These are phyloP conservation scores for Marvania coccoides DNA, from an alignment of 139 green algal genomes.

Conservation along the genomic window DNA sequence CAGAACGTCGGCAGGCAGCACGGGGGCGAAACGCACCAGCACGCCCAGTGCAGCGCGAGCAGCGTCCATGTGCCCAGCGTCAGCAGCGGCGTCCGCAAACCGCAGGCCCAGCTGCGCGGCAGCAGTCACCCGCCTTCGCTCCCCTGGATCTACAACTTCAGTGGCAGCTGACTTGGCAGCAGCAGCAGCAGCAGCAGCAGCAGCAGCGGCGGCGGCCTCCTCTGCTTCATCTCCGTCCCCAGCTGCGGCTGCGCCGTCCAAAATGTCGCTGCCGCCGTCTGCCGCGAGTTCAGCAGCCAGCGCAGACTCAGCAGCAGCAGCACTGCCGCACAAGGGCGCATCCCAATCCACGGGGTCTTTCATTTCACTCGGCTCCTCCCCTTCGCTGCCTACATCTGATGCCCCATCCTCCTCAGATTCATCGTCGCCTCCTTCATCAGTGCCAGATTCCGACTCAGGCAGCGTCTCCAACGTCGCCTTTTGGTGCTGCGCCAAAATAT, in stretches of 20 bases:
- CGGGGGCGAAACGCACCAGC: conserved; percentile 13
- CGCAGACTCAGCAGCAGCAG: too few species aligned
- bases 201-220: conserved; percentile 31
- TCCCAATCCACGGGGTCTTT: too few species aligned
- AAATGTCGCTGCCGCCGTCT: too few species aligned
- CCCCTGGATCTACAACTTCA: neutral
- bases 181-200: neutral
- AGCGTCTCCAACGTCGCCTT: neutral
- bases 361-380: neutral
- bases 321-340: too few species aligned
- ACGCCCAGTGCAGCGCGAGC: conserved; percentile 17
- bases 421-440: too few species aligned
- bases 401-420: too few species aligned
- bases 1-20: conserved; percentile 7
- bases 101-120: conserved; percentile 20
- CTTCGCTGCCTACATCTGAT: neutral
- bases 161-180: neutral
- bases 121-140: neutral
- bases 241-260: neutral
- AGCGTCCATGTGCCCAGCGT: conserved; percentile 13
- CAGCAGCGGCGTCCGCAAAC: conserved; percentile 9
- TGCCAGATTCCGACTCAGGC: neutral
- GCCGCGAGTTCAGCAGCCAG: too few species aligned
- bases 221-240: conserved; percentile 22
- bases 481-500: conserved; percentile 1